phyloP scores from a whole-genome alignment of 202 grass and related monocot species.

The Sporobolus alterniflorus region DNA sequence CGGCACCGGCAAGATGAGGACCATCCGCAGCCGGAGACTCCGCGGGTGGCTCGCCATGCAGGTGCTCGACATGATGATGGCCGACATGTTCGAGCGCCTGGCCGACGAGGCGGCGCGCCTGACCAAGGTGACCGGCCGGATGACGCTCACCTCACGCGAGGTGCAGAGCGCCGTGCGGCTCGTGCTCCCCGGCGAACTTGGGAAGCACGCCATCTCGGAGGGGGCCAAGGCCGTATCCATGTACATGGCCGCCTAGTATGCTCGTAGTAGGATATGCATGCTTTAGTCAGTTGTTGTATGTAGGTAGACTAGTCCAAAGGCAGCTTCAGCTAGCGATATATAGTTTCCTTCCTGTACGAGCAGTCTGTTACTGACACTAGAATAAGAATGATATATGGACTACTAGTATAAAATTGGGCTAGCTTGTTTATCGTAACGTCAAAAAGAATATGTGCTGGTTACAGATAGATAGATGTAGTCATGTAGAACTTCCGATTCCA shows the following conservation, averaged over 20 bases:
- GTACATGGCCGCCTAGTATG: conserved; percentile 46
- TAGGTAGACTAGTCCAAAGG: too few species aligned
- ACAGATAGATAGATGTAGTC: too few species aligned
- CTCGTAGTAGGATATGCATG: too few species aligned
- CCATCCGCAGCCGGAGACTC: conserved; percentile 13
- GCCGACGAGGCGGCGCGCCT: conserved; percentile 71
- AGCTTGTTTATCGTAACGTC: too few species aligned
- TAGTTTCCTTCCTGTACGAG: too few species aligned
- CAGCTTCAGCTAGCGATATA: too few species aligned
- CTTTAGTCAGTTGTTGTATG: too few species aligned
- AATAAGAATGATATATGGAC: too few species aligned
- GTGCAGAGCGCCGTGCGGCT: conserved; percentile 70
- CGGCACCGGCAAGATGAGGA: background rate
- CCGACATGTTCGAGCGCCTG: conserved; percentile 88
- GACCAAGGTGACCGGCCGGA: conserved; percentile 10
- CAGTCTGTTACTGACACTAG: too few species aligned
- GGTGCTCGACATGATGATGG: conserved; percentile 81
- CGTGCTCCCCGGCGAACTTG: conserved; percentile 66
- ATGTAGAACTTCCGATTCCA: too few species aligned
- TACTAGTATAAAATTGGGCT: too few species aligned
- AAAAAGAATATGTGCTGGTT: too few species aligned
- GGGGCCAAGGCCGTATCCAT: conserved; percentile 68
- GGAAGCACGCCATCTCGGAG: conserved; percentile 65
- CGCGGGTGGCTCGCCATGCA: conserved; percentile 52
- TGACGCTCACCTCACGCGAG: conserved; percentile 67